Evolutionary conservation across 2,329 filamentous ascomycete species (phyloP), one percentile per base, ranked within the genome.

Genomic region (Magnaporthiopsis incrustans): DNA sequence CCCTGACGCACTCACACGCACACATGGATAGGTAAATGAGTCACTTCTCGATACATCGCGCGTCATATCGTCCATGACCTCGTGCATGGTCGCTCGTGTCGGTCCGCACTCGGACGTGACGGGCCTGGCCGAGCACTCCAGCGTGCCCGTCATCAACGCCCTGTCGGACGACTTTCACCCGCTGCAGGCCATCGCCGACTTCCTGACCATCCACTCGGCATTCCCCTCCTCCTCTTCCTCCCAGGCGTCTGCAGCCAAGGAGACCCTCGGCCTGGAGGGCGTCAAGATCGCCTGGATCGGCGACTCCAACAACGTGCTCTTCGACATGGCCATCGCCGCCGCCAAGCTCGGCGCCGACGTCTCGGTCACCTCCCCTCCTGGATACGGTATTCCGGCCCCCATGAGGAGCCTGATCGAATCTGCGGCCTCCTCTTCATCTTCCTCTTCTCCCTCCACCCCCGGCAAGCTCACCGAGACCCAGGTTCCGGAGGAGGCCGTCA

Each of bases 271-370:
- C 1, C 80, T 96, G 5, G 85, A 91, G 69, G 91, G 92, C 1
- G 77, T 97, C 71, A 98, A 97, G 78, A 85, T 98, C 67, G 94
- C 95, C 22, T 99, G 95, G 95, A 82, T 99, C 59, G 94, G 94
- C 63, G 94, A 99, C 74, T 92, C 92, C 14, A 99, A 98, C 79
- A 99, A 99, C 70, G 94, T 99, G 33, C 85, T 98, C 30, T 97
- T 93, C 73, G 94, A 99, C 73, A 83, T 98, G 63, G 92, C 93
- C 61, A 94, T 95, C 69, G 93, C 85, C 57, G 92, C 90, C 65
- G 80, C 90, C 70, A 98, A 97, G 79, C 84, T 94, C 70, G 95
- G 95, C 59, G 86, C 97, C 32, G 84, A 96, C 70, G 84, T 99
- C 67, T 81, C 91, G 2, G 92, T 98, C 53, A 95, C 95, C 15